phyloP scores from a whole-genome alignment of 225 moss, liverwort and hornwort species.

The Takakia lepidozioides region DNA sequence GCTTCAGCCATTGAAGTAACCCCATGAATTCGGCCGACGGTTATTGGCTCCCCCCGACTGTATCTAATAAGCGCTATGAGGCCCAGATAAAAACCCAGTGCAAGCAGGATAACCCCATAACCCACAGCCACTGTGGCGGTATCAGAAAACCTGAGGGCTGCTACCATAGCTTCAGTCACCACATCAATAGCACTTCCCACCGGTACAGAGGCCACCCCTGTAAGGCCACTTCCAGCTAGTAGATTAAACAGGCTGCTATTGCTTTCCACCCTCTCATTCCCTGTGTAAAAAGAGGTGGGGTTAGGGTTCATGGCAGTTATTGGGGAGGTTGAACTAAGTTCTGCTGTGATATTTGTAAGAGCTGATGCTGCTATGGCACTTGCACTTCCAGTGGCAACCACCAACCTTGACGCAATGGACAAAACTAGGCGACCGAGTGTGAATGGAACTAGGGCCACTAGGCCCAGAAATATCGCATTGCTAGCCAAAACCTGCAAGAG shows the following conservation, averaged over 20 bases:
- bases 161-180: conserved; percentile 41
- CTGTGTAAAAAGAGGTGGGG: conserved; percentile 12
- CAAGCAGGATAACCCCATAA: conserved; percentile 72
- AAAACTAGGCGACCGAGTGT: conserved; percentile 87
- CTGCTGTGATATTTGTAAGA: no score
- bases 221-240: conserved; percentile 6
- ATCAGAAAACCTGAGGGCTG: conserved; percentile 77
- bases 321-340: no score
- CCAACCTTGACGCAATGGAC: conserved; percentile 62
- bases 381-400: conserved; percentile 43
- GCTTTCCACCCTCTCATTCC: conserved; percentile 1
- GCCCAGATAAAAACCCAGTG: conserved; percentile 78
- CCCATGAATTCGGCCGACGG: conserved; percentile 78
- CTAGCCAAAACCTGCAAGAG: conserved; percentile 86
- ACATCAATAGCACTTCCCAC: conserved; percentile 15
- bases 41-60: conserved; percentile 83
- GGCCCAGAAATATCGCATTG: conserved; percentile 90
- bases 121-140: conserved; percentile 89
- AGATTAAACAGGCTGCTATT: conserved; percentile 13
- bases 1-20: conserved; percentile 93
- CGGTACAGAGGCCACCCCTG: conserved; percentile 6
- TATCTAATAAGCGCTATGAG: conserved; percentile 85
- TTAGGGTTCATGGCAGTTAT: conserved; percentile 1
- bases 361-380: no score
- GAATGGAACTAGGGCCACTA: conserved; percentile 89